These are phyloP conservation scores for Paraphoma sp. DNA, from an alignment of 2,329 filamentous ascomycete species.

Conservation along the genomic window DNA sequence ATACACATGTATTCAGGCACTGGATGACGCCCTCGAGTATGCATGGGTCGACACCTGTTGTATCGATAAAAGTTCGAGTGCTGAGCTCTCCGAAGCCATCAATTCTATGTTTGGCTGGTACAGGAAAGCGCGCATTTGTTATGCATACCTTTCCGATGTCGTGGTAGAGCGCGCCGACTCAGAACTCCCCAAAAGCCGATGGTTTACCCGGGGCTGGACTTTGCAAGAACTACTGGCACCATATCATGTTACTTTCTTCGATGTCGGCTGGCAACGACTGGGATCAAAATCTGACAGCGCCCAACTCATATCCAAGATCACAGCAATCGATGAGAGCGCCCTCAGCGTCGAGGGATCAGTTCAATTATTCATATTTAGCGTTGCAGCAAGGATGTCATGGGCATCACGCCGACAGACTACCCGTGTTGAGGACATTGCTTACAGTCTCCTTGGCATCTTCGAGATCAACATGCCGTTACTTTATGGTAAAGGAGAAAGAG, in stretches of 20 bases:
- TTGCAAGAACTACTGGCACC: slow-evolving; percentile 10
- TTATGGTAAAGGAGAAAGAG: slow-evolving; percentile 38
- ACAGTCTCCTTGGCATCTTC: slow-evolving; percentile 41
- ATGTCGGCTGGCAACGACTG: not conserved
- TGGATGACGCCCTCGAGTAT: slow-evolving; percentile 5
- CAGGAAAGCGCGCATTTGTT: not conserved
- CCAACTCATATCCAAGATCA: slow-evolving; percentile 1
- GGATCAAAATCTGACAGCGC: not conserved
- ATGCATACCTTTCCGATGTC: slow-evolving; percentile 10
- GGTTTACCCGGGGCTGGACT: slow-evolving; percentile 6
- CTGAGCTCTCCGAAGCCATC: not conserved
- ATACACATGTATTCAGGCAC: slow-evolving; percentile 9
- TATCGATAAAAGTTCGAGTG: slow-evolving; percentile 1
- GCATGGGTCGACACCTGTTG: slow-evolving; percentile 19
- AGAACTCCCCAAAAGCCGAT: not conserved
- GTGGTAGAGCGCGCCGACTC: not conserved
- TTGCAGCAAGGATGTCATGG: slow-evolving; percentile 25
- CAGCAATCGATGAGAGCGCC: not conserved
- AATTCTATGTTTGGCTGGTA: slow-evolving; percentile 10
- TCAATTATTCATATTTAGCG: not conserved
- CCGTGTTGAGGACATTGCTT: slow-evolving; percentile 35
- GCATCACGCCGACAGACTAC: slow-evolving; percentile 16
- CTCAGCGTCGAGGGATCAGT: not conserved
- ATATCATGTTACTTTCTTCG: slow-evolving; percentile 1
- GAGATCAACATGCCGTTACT: slow-evolving; percentile 36